Percentiles rank a stretch among this genome's conserved stretches.
phyloP scores from a whole-genome alignment of 2,329 filamentous ascomycete genomes.

The Exophiala xenobiotica region DNA sequence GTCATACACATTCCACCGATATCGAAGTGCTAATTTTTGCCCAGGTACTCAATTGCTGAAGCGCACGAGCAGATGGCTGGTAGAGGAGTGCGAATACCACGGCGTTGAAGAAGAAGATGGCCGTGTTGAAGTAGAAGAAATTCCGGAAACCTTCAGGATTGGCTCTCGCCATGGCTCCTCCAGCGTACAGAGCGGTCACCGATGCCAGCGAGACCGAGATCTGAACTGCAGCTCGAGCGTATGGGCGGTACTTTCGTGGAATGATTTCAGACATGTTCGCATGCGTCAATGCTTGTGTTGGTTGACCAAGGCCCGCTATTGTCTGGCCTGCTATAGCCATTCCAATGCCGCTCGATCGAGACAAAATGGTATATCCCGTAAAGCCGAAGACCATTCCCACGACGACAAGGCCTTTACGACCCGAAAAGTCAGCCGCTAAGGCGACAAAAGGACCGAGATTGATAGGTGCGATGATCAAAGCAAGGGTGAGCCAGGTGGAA shows the following conservation, averaged over 20 bases:
- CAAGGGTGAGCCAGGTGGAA: neutral
- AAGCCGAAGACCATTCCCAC: neutral
- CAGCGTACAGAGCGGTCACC: neutral
- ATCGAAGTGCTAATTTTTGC: conserved; percentile 1
- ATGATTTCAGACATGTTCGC: conserved; percentile 8
- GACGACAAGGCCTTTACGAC: conserved; percentile 16
- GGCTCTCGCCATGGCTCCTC: neutral
- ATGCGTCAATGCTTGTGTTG: neutral
- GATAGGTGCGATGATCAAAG: neutral
- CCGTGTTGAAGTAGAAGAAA: conserved; percentile 3
- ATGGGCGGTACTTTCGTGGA: conserved; percentile 2
- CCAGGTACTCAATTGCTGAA: neutral
- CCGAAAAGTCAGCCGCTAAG: conserved; percentile 15
- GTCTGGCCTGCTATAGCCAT: conserved; percentile 2
- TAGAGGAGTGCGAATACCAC: neutral
- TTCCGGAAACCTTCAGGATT: neutral
- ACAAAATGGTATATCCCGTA: neutral
- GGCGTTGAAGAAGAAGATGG: neutral
- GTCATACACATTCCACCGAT: neutral
- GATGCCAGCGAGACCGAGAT: neutral
- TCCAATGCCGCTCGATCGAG: neutral
- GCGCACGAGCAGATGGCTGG: neutral
- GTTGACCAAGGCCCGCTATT: neutral
- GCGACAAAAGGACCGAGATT: neutral
- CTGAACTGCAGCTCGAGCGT: neutral